Percentiles rank a stretch among this genome's conserved stretches.
Evolutionary conservation across 257 asterid genomes (phyloP).

Genomic region (Solanum chiquidenum): DNA sequence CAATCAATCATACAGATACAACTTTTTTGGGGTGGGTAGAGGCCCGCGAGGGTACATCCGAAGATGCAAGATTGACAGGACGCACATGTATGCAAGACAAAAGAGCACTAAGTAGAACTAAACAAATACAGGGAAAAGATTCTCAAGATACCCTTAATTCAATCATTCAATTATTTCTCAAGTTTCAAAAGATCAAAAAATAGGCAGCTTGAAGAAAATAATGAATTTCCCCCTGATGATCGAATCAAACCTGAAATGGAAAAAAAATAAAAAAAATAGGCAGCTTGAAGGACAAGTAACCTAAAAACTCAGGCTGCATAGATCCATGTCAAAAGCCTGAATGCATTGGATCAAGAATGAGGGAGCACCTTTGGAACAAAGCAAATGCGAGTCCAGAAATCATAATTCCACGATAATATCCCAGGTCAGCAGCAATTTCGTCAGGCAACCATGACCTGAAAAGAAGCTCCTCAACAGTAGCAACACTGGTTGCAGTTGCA

Average conservation of each 20-base stretch:
- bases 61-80: background rate
- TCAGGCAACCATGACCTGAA: slow-evolving; percentile 92
- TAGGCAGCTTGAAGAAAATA: background rate
- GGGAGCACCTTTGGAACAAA: slow-evolving; percentile 52
- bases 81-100: background rate
- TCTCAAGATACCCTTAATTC: background rate
- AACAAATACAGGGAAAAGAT: background rate
- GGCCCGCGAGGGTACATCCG: background rate
- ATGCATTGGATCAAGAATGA: background rate
- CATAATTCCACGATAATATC: slow-evolving; percentile 60
- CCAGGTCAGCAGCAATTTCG: slow-evolving; percentile 79
- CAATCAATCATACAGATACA: background rate
- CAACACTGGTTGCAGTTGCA: slow-evolving; percentile 52
- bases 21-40: background rate
- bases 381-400: slow-evolving; percentile 78
- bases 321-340: background rate
- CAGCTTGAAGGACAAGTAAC: background rate
- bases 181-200: background rate
- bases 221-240: background rate
- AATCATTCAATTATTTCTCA: background rate
- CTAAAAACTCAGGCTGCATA: background rate
- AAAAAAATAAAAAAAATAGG: background rate
- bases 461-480: slow-evolving; percentile 76
- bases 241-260: background rate
- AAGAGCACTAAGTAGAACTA: background rate